Evolutionary conservation across 306 rosid species (phyloP).

Genomic region (Trifolium dubium): DNA sequence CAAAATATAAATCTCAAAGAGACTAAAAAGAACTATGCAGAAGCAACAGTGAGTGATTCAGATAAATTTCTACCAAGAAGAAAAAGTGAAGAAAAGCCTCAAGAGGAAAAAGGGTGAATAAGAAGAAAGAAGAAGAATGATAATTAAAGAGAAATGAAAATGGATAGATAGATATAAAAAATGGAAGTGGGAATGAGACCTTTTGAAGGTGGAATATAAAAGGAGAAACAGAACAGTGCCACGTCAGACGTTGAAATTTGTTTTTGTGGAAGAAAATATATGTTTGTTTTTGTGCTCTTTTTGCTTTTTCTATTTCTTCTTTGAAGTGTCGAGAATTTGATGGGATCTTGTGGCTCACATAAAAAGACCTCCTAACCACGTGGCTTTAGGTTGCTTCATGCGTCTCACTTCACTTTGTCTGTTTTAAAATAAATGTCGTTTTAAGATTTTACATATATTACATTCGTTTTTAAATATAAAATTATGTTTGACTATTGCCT

Average conservation of each 20-base stretch:
- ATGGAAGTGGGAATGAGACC: constrained; percentile 40
- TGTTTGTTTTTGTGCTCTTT: neutral
- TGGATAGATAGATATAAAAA: constrained; percentile 32
- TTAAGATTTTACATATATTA: too few relatives aligned
- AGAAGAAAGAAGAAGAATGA: neutral
- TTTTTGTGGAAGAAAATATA: neutral
- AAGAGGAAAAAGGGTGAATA: neutral
- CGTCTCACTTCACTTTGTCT: too few relatives aligned
- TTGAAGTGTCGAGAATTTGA: constrained; percentile 53
- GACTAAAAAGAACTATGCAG: too few relatives aligned
- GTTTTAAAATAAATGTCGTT: too few relatives aligned
- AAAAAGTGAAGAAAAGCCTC: neutral
- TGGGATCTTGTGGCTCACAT: constrained; percentile 70
- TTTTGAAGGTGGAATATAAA: constrained; percentile 38
- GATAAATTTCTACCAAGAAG: neutral
- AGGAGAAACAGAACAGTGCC: constrained; percentile 39
- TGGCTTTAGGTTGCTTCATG: constrained; percentile 47
- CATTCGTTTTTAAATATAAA: too few relatives aligned
- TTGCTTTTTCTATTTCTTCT: too few relatives aligned
- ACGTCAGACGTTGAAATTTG: constrained; percentile 48
- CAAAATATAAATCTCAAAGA: too few relatives aligned
- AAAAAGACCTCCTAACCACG: constrained; percentile 43
- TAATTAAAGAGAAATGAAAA: neutral
- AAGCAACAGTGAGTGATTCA: too few relatives aligned
- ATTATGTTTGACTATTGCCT: too few relatives aligned